Evolutionary conservation across 805 yeast species (phyloP).

Genomic region (Starmerella roubikii): DNA sequence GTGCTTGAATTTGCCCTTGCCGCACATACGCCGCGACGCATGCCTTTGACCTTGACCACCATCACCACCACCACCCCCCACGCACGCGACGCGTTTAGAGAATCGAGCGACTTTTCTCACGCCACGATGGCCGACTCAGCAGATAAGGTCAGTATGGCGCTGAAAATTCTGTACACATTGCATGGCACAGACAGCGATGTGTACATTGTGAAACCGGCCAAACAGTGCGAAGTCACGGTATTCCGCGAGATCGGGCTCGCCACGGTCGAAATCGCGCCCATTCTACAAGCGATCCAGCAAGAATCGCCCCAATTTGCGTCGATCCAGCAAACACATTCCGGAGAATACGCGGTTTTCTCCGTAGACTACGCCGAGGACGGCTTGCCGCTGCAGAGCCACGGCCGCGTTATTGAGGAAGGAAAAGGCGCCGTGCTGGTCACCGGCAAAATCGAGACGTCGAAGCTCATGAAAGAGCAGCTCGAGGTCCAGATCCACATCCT

Average conservation of each 20-base stretch:
- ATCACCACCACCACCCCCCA: too few species aligned
- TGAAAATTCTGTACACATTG: constrained; percentile 30
- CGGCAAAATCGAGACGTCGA: constrained; percentile 9
- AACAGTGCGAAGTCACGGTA: constrained; percentile 16
- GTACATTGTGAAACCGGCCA: constrained; percentile 26
- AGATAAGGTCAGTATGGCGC: constrained; percentile 12
- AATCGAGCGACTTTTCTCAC: too few species aligned
- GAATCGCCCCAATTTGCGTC: constrained; percentile 29
- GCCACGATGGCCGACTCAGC: too few species aligned
- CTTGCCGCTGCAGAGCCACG: constrained; percentile 31
- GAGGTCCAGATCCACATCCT: constrained; percentile 13
- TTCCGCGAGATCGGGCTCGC: constrained; percentile 23
- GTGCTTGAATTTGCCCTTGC: too few species aligned
- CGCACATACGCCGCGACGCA: too few species aligned
- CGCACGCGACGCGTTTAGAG: not conserved
- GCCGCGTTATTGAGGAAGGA: constrained; percentile 22
- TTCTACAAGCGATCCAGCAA: constrained; percentile 25
- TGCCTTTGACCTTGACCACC: too few species aligned
- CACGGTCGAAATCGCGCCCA: constrained; percentile 23
- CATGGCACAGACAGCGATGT: constrained; percentile 24
- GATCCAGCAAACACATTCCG: constrained; percentile 17
- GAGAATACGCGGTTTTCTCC: constrained; percentile 30
- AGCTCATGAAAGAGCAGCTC: constrained; percentile 8
- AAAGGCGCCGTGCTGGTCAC: constrained; percentile 6
- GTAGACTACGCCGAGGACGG: constrained; percentile 29